Conservation (phyloP, 805 yeast species). For the Barnettozyma siamensis region DNA sequence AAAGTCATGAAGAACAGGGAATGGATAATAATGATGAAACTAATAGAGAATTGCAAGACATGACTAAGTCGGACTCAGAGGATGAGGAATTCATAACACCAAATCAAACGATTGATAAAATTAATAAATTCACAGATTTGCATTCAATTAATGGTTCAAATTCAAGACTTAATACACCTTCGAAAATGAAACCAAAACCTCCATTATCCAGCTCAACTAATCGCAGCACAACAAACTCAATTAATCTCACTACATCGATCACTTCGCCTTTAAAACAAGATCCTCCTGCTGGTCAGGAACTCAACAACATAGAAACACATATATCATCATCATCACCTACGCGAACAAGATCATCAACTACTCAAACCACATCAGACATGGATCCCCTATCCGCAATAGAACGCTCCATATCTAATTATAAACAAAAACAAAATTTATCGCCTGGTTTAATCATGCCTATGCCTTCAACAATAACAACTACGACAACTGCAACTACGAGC, state of each 20-base stretch:
- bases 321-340: neutral
- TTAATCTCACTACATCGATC: too few relatives aligned
- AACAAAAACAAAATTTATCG: neutral
- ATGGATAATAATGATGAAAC: neutral
- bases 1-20: neutral
- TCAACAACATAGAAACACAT: neutral
- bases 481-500: neutral
- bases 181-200: too few relatives aligned
- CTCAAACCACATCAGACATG: neutral
- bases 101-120: neutral
- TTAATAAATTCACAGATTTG: neutral
- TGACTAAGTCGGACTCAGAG: too few relatives aligned
- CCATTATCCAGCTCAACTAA: too few relatives aligned
- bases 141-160: neutral
- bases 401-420: slow-evolving; percentile 6
- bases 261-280: neutral
- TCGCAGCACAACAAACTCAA: too few relatives aligned
- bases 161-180: too few relatives aligned
- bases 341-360: too few relatives aligned
- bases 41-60: too few relatives aligned
- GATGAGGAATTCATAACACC: neutral
- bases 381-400: slow-evolving; percentile 5
- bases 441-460: neutral
- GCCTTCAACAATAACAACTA: neutral
- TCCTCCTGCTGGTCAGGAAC: too few relatives aligned